Evolutionary conservation across 2,329 filamentous ascomycete species (phyloP), one percentile per base, ranked within the genome.

Genomic region (Monilinia polystroma): DNA sequence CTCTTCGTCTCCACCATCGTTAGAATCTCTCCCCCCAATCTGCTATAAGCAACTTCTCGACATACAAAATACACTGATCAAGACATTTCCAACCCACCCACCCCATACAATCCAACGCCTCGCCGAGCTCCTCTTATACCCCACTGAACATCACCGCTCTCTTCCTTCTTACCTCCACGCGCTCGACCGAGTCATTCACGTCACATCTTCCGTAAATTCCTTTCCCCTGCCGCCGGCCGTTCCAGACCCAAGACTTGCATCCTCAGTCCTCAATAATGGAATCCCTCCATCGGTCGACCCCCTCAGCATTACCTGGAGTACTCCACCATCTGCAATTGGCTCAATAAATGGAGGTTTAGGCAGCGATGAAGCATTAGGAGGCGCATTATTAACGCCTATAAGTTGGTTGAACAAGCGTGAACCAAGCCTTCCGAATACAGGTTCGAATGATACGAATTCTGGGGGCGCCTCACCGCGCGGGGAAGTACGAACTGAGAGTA

Each of bases 61-160:
- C 67, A 88, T 92, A 70, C 83, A 79, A 51, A 78, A 78, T 7
- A 87, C 88, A 20, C 81, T 97, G 51, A 81, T 79, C 60, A 82
- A 81, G 3, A 85, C 84, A 71, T 99, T 99, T 78, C 76, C 85
- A 29, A 81, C 82, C 3, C 85, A 90, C 72, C 94, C 95, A 1
- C 95, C 95, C 0, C 92, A 98, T 77, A 98, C 95, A 3, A 85
- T 97, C 69, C 95, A 99, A 79, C 90, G 95, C 51, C 85, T 99
- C 29, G 87, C 93, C 29, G 95, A 99, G 81, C 88, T 98, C 41
- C 81, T 97, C 5, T 82, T 96, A 47, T 79, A 83, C 35, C 95
- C 95, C 1, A 89, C 82, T 68, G 83, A 84, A 66, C 90, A 97
- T 78, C 97, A 98, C 80, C 87, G 85, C 69, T 90, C 88, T 64